Evolutionary conservation across 2,329 filamentous ascomycete genomes (phyloP), one percentile per base, ranked within the genome.

Genomic region (Aspergillus fumigatus): DNA sequence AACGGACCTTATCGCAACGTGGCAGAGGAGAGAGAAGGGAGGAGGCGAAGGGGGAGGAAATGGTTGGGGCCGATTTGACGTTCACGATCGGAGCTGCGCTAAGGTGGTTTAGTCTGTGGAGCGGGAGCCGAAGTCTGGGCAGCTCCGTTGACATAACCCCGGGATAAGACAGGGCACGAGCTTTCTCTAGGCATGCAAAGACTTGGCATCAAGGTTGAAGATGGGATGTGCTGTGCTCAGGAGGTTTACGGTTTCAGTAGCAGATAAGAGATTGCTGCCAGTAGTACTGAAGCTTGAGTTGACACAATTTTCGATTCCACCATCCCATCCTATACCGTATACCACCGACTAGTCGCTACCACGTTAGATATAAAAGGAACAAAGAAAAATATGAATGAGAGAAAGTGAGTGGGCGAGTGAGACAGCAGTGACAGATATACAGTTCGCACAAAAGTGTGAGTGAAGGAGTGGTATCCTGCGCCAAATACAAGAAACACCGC

Each of bases 401-500:
- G 52, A 61, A 53, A 60, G 50, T 51, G 54, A 63, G 61, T 57
- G 59, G 66, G 55, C 56, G 61, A 11, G 55, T 56, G 61, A 11
- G 21, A 54, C 21, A 53, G 50, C 53, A 49, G 47, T 49, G 48
- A 48, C 52, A 52, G 55, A 60, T 55, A 51, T 50, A 51, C 56
- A 58, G 55, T 47, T 23, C 11, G 21, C 14, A 47, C n/a, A 47
- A 47, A 23, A 5, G 43, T 26, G 43, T 23, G 43, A 65, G 57
- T 56, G 19, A 52, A 49, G 43, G 60, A 52, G 64, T 70, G 69
- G 68, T 71, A 72, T 71, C 67, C 66, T 59, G 58, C 57, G 59
- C 60, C 62, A 63, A 59, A 63, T 56, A 54, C 29, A 58, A 55
- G 62, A 51, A 56, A 55, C 35, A 47, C 29, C 52, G 57, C 52